phyloP scores from a whole-genome alignment of 2,329 filamentous ascomycete species.

The Paecilomyces fulvus region DNA sequence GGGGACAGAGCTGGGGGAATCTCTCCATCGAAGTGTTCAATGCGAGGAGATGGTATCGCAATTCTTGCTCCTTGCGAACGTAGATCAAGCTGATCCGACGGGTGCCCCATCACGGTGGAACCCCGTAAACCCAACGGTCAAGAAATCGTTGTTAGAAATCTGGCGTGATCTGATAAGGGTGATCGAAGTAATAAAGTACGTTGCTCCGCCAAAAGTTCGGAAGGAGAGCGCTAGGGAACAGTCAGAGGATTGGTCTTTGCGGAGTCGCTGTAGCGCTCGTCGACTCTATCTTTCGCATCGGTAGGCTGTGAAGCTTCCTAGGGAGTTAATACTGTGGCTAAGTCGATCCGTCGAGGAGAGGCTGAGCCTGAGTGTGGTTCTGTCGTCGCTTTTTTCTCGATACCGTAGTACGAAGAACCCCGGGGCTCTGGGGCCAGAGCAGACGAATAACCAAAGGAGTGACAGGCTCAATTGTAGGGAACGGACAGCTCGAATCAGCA shows the following conservation, averaged over 20 bases:
- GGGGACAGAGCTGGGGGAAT: conserved; percentile 81
- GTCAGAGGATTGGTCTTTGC: not conserved
- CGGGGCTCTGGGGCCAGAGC: conserved; percentile 1
- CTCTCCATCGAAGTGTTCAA: conserved; percentile 66
- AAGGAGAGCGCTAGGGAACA: not conserved
- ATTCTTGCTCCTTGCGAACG: conserved; percentile 48
- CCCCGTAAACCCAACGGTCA: not conserved
- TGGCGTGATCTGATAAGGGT: not conserved
- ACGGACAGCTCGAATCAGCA: conserved; percentile 8
- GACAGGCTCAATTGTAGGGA: conserved; percentile 8
- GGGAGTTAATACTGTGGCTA: not conserved
- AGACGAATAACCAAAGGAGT: conserved; percentile 13
- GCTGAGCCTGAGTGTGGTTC: not conserved
- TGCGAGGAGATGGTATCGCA: conserved; percentile 61
- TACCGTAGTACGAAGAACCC: not conserved
- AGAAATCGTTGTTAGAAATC: not conserved
- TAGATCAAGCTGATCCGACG: conserved; percentile 53
- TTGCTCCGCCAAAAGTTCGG: not conserved
- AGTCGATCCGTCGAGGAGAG: not conserved
- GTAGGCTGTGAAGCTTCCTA: not conserved
- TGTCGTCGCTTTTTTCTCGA: not conserved
- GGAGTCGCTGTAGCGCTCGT: not conserved
- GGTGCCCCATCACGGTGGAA: conserved; percentile 40
- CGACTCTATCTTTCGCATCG: not conserved
- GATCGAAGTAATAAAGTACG: not conserved